Evolutionary conservation across 345 rosid species (phyloP).

Genomic region (Theobroma cacao): DNA sequence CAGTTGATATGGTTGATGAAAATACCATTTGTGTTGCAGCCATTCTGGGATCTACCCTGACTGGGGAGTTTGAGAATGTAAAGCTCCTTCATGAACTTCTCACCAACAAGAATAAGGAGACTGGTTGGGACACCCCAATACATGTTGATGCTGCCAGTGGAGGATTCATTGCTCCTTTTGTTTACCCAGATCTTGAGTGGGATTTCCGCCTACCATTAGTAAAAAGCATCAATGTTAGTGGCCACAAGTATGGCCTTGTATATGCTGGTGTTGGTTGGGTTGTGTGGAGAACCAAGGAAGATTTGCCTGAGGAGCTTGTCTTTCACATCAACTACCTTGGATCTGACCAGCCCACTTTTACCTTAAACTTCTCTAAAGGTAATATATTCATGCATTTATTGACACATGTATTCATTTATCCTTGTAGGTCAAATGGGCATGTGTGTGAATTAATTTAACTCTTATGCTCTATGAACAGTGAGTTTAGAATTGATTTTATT

Average conservation of each 20-base stretch:
- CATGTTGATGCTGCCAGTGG: conserved; percentile 88
- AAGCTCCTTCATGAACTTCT: conserved; percentile 59
- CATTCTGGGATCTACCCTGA: conserved; percentile 74
- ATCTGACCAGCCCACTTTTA: conserved; percentile 41
- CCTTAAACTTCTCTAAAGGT: conserved; percentile 92
- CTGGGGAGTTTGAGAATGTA: conserved; percentile 80
- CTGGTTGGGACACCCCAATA: conserved; percentile 73
- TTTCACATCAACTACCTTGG: conserved; percentile 75
- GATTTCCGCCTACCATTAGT: conserved; percentile 81
- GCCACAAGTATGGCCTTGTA: conserved; percentile 38
- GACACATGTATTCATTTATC: neutral
- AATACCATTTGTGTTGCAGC: conserved; percentile 86
- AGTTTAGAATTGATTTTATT: neutral
- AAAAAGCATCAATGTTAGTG: conserved; percentile 77
- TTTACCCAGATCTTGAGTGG: conserved; percentile 77
- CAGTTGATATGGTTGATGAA: conserved; percentile 79
- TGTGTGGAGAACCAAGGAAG: conserved; percentile 78
- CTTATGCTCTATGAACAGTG: neutral
- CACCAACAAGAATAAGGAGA: conserved; percentile 47
- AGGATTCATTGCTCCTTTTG: conserved; percentile 73
- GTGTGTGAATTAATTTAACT: neutral
- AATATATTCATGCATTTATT: neutral
- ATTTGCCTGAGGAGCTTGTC: conserved; percentile 79
- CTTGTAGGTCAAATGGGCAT: neutral
- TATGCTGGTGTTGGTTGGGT: conserved; percentile 87